Evolutionary conservation across 768 basidiomycete genomes (phyloP).

Genomic region (Aureoboletus auriporus): DNA sequence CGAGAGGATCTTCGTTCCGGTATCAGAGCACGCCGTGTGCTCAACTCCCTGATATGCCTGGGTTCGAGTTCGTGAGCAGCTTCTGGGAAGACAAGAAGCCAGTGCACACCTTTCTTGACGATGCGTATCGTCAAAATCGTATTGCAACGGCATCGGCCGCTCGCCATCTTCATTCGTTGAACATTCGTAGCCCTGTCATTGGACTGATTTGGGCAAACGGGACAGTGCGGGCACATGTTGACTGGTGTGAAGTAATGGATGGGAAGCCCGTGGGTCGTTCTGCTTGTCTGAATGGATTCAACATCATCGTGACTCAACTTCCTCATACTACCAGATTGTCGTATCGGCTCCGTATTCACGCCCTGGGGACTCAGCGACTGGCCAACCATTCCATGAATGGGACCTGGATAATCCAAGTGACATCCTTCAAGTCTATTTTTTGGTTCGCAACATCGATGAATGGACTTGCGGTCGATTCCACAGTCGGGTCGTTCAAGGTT

Average conservation of each 20-base stretch:
- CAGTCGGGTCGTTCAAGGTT: conserved; percentile 36
- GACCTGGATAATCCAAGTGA: conserved; percentile 39
- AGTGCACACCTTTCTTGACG: conserved; percentile 42
- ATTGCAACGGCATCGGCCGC: conserved; percentile 49
- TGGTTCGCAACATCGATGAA: conserved; percentile 49
- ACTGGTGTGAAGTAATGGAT: conserved; percentile 44
- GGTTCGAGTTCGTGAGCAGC: conserved; percentile 52
- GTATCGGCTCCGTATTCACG: conserved; percentile 46
- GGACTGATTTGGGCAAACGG: conserved; percentile 54
- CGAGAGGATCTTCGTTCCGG: conserved; percentile 44
- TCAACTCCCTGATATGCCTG: conserved; percentile 41
- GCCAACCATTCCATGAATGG: conserved; percentile 46
- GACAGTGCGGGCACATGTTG: conserved; percentile 49
- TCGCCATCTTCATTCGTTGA: conserved; percentile 47
- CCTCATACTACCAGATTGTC: conserved; percentile 34
- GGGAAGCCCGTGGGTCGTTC: conserved; percentile 32
- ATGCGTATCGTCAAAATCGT: conserved; percentile 56
- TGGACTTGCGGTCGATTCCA: conserved; percentile 48
- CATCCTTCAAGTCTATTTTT: conserved; percentile 46
- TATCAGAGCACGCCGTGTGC: conserved; percentile 49
- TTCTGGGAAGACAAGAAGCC: conserved; percentile 63
- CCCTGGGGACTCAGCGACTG: conserved; percentile 11
- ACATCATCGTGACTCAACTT: not conserved
- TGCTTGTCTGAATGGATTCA: not conserved
- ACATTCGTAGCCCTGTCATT: conserved; percentile 44